Conservation (phyloP, 2,329 filamentous ascomycete genomes). For the Aspergillus latus region DNA sequence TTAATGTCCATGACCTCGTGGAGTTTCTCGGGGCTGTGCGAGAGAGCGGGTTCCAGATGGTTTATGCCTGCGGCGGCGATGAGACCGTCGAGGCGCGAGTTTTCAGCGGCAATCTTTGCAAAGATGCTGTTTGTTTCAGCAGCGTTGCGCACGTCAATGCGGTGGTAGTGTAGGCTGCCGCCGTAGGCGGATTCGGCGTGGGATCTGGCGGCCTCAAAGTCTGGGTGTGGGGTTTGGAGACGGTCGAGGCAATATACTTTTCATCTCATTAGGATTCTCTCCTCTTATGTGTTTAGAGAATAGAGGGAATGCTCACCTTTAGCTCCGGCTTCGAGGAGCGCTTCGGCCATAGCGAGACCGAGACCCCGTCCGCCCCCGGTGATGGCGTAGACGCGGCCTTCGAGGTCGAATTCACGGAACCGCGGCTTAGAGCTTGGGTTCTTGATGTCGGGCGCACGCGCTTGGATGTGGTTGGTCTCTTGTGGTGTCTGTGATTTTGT, state of each 20-base stretch:
- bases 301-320: constrained; percentile 34
- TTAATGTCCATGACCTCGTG: constrained; percentile 51
- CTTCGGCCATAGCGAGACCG: constrained; percentile 48
- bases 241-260: constrained; percentile 52
- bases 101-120: constrained; percentile 34
- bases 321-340: constrained; percentile 49
- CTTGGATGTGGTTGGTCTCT: constrained; percentile 34
- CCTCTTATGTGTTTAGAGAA: neutral
- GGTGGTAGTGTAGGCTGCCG: constrained; percentile 47
- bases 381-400: constrained; percentile 43
- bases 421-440: constrained; percentile 29
- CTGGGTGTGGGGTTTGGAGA: constrained; percentile 42
- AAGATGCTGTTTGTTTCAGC: constrained; percentile 38
- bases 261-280: constrained; percentile 5
- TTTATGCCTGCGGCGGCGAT: constrained; percentile 47
- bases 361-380: constrained; percentile 48
- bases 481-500: constrained; percentile 9
- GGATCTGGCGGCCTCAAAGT: constrained; percentile 43
- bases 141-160: constrained; percentile 48
- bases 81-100: constrained; percentile 42
- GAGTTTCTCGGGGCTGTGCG: constrained; percentile 42
- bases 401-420: constrained; percentile 46
- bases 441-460: constrained; percentile 27
- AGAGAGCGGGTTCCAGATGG: constrained; percentile 42
- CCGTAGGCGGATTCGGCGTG: constrained; percentile 38